Evolutionary conservation across 2,329 filamentous ascomycete genomes (phyloP).

Genomic region (Purpureocillium lavendulum): DNA sequence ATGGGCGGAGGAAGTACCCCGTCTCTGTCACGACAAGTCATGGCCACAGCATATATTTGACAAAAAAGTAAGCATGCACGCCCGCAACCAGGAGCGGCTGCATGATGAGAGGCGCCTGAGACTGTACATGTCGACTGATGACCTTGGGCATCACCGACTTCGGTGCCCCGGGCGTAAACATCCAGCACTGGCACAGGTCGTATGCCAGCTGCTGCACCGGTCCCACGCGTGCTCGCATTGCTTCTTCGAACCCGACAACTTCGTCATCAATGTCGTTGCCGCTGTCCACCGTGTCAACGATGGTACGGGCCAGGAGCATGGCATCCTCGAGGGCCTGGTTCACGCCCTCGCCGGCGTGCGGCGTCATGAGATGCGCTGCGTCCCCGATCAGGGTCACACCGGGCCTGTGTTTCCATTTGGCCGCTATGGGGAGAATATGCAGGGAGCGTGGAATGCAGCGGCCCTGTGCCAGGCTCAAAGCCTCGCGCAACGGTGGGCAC

Average conservation of each 20-base stretch:
- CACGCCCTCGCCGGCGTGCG: slow-evolving; percentile 50
- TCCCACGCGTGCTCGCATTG: slow-evolving; percentile 28
- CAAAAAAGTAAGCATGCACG: background rate
- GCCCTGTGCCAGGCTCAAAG: slow-evolving; percentile 30
- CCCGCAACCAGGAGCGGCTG: background rate
- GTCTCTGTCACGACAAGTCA: too few species aligned
- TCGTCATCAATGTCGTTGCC: slow-evolving; percentile 21
- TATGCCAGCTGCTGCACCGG: slow-evolving; percentile 31
- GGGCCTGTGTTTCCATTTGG: slow-evolving; percentile 35
- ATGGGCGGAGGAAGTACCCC: too few species aligned
- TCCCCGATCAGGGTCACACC: slow-evolving; percentile 51
- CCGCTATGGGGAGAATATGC: slow-evolving; percentile 43
- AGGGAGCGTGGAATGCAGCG: slow-evolving; percentile 33
- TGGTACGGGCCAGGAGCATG: slow-evolving; percentile 34
- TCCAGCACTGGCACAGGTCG: slow-evolving; percentile 37
- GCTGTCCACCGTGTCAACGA: slow-evolving; percentile 20
- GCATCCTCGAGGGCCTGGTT: slow-evolving; percentile 50
- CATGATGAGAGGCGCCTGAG: background rate
- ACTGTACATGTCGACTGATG: slow-evolving; percentile 20
- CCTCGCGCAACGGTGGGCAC: slow-evolving; percentile 30
- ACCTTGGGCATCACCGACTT: slow-evolving; percentile 29
- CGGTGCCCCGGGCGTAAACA: slow-evolving; percentile 38
- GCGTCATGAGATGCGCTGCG: slow-evolving; percentile 51
- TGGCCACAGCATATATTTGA: background rate
- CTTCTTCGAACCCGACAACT: slow-evolving; percentile 25